Base-by-base conservation (phyloP, 2,329 filamentous ascomycete species). In the Colletotrichum spinosum region DNA sequence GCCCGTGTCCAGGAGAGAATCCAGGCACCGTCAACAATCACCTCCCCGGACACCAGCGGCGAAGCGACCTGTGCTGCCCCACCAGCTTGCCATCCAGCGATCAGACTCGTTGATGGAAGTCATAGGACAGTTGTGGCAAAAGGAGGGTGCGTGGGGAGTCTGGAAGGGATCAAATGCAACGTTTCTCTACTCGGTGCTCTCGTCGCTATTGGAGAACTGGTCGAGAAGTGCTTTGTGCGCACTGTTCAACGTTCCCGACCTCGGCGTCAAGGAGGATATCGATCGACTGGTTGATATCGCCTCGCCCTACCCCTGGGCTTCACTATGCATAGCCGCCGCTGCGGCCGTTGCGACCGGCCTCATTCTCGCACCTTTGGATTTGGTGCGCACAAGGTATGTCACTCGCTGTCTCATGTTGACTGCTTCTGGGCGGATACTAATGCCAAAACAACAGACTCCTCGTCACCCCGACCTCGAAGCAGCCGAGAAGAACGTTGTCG, bases 91-190 rank as follows among this genome's bases (percentile, higher is more conserved):
- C 33, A 83, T 97, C 17, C 90, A 90, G 69, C 89, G 90, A 65
- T 84, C 92, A 10, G 92, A 95, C 74, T 95, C 94, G 1, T 84
- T 98, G 62, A 86, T 94, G 71, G 93, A 97, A 70, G 93, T 96
- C 3, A 87, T 99, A 66, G 90, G 90, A 7, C 92, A 97, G 75
- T 81, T 98, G 17, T 98, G 96, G 92, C 86, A 90, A 52, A 95
- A 92, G 70, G 95, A 97, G 75, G 93, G 94, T 41, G 90, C 90
- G 0, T 94, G 94, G 85, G 96, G 96, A 5, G 90, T 97, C 6
- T 99, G 95, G 94, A 97, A 97, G 77, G 89, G 91, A 8, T 93
- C 94, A 42, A 98, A 98, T 75, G 89, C 92, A 12, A 97, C 94
- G 1, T 99, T 98, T 73, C 84, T 98, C 54, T 97, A 98, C 79